Conservation (phyloP, 2,329 filamentous ascomycete genomes). For the Alternaria sp. region DNA sequence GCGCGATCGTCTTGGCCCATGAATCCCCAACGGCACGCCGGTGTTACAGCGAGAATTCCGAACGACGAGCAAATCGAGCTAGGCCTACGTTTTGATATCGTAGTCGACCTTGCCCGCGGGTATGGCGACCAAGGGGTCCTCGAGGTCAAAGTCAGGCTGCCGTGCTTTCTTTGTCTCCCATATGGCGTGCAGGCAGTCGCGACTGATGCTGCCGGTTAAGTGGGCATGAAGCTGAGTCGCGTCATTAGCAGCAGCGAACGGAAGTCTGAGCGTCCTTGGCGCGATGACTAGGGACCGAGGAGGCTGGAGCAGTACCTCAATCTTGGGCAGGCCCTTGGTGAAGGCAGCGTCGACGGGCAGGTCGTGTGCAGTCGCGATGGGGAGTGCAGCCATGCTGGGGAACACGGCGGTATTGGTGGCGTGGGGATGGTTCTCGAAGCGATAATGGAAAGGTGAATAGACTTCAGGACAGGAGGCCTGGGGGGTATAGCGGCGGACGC, state of each 20-base stretch:
- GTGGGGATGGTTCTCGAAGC: constrained; percentile 26
- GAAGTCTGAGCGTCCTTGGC: constrained; percentile 31
- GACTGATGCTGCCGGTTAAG: constrained; percentile 78
- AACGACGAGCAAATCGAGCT: constrained; percentile 8
- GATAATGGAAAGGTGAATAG: constrained; percentile 18
- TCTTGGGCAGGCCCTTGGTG: constrained; percentile 50
- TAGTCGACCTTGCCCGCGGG: constrained; percentile 74
- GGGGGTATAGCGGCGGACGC: constrained; percentile 22
- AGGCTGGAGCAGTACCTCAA: constrained; percentile 46
- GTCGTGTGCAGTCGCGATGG: constrained; percentile 20
- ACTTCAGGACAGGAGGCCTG: constrained; percentile 22
- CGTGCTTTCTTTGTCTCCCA: constrained; percentile 67
- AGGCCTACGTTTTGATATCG: constrained; percentile 68
- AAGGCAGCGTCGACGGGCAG: constrained; percentile 36
- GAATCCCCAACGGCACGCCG: constrained; percentile 1
- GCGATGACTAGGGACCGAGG: constrained; percentile 21
- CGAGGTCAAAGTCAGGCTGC: constrained; percentile 60
- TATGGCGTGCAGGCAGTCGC: constrained; percentile 74
- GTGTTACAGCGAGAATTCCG: constrained; percentile 4
- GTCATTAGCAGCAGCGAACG: constrained; percentile 36
- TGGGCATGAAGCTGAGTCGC: constrained; percentile 75
- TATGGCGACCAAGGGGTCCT: constrained; percentile 74
- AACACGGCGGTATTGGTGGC: constrained; percentile 27
- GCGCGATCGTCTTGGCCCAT: not conserved
- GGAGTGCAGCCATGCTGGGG: not conserved